A percentile compares a stretch with the other conserved stretches of the same genome.
These are phyloP conservation scores for Dinochytrium kinnereticum DNA, from an alignment of 371 early-diverging fungal species.

Conservation along the genomic window DNA sequence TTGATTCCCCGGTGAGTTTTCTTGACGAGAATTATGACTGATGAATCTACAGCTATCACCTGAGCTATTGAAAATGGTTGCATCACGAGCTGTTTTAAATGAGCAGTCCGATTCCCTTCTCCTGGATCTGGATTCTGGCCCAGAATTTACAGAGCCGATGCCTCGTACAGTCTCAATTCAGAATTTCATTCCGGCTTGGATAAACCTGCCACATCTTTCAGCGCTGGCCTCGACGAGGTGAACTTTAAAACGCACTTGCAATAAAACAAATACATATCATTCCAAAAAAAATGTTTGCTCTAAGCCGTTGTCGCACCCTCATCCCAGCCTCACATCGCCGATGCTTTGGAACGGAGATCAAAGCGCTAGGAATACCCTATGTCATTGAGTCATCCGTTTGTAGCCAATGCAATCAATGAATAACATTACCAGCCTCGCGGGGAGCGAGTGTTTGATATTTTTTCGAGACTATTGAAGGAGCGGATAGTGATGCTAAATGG, in stretches of 20 bases:
- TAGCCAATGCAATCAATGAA: background rate
- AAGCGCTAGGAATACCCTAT: conserved; percentile 51
- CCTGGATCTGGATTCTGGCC: conserved; percentile 67
- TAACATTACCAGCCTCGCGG: conserved; percentile 46
- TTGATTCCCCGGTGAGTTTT: conserved; percentile 56
- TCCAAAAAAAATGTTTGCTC: background rate
- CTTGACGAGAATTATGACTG: background rate
- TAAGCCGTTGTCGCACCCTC: background rate
- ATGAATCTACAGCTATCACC: conserved; percentile 68
- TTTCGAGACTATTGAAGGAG: conserved; percentile 94
- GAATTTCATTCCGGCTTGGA: conserved; percentile 47
- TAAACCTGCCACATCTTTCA: conserved; percentile 10
- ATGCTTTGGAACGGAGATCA: background rate
- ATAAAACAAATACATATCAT: background rate
- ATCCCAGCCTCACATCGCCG: background rate
- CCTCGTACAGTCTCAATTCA: conserved; percentile 48
- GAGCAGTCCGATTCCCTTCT: conserved; percentile 87
- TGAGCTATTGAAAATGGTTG: conserved; percentile 89
- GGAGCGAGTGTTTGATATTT: conserved; percentile 84
- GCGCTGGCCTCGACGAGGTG: conserved; percentile 2
- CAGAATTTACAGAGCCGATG: conserved; percentile 55
- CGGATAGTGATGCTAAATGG: conserved; percentile 95
- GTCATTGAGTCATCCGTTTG: conserved; percentile 56
- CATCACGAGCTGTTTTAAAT: conserved; percentile 78
- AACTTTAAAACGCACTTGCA: too few species aligned